Evolutionary conservation across 2,329 filamentous ascomycete genomes (phyloP).

Genomic region (Hypomyces perniciosus): DNA sequence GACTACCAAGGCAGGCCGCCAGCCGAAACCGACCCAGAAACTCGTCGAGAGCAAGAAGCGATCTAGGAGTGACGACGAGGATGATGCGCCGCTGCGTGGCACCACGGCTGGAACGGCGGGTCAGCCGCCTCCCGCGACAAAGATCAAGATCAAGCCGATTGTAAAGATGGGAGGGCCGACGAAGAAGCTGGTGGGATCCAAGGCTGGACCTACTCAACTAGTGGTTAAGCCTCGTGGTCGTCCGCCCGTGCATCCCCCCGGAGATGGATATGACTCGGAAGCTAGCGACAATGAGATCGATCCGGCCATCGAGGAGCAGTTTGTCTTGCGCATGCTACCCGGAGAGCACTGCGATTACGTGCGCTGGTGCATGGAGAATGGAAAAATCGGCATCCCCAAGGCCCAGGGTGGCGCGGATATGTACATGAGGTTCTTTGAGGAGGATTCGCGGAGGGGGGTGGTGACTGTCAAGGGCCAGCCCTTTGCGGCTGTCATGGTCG

Average conservation of each 20-base stretch:
- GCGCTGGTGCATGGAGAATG: constrained; percentile 66
- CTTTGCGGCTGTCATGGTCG: constrained; percentile 75
- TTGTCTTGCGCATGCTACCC: constrained; percentile 81
- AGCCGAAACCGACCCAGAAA: constrained; percentile 54
- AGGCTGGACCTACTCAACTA: constrained; percentile 32
- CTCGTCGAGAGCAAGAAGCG: constrained; percentile 56
- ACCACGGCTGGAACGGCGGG: constrained; percentile 39
- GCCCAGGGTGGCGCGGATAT: constrained; percentile 69
- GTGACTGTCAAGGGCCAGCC: constrained; percentile 62
- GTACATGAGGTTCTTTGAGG: constrained; percentile 70
- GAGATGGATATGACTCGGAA: constrained; percentile 94
- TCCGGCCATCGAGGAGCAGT: constrained; percentile 82
- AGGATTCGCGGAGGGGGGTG: constrained; percentile 66
- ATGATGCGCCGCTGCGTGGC: constrained; percentile 33
- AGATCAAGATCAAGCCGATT: constrained; percentile 45
- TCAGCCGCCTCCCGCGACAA: constrained; percentile 38
- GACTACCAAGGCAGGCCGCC: constrained; percentile 56
- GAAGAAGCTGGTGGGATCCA: constrained; percentile 23
- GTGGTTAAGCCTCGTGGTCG: constrained; percentile 61
- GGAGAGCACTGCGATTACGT: constrained; percentile 83
- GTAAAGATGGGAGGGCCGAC: constrained; percentile 3
- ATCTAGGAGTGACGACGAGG: constrained; percentile 49
- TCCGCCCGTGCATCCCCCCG: constrained; percentile 61
- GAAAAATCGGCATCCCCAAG: constrained; percentile 63
- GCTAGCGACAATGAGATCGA: constrained; percentile 85